Evolutionary conservation across 2,329 filamentous ascomycete species (phyloP), one percentile per base, ranked within the genome.

Genomic region (Fusarium xylarioides): DNA sequence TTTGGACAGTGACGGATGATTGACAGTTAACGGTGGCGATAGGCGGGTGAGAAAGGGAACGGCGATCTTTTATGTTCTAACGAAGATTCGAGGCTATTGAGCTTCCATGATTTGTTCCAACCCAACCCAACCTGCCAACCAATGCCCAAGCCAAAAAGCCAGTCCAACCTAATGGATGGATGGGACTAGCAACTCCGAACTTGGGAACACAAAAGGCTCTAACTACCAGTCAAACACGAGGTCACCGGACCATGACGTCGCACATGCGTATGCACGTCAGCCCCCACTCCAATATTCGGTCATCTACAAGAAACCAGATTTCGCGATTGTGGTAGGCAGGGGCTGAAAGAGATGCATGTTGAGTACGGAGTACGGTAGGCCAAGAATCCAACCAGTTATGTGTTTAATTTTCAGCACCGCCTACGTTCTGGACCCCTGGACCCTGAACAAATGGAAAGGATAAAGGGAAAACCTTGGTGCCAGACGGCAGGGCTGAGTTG

Each of bases 221-320:
- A 19, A 40, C 16, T 61, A 38, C 53, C 47, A 61, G 42, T 71
- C n/a, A 67, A 47, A 59, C 49, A 26, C 44, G 42, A 60, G 69
- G 66, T 74, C 73, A 65, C 50, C 54, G 30, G 64, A 46, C 63
- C 70, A 76, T 76, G 74, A 76, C 74, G 74, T 76, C 73, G 70
- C 70, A 71, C 70, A 75, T 75, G 74, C 70, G 63, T 63, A 73
- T 76, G 74, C 74, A 73, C 72, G 70, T 75, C 74, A 76, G 71
- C 71, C 71, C 68, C 71, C 73, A 46, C 68, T 52, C 57, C 49
- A 47, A 35, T 19, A 40, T 44, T 55, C 54, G 19, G 52, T 49
- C 44, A 52, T 56, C 42, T 35, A 54, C 59, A 72, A 74, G 69
- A 76, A 76, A 74, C 74, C 71, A 76, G 74, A 75, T 74, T 76